These are phyloP conservation scores for Hygrocybe punicea DNA, from an alignment of 768 basidiomycete species.

Conservation along the genomic window DNA sequence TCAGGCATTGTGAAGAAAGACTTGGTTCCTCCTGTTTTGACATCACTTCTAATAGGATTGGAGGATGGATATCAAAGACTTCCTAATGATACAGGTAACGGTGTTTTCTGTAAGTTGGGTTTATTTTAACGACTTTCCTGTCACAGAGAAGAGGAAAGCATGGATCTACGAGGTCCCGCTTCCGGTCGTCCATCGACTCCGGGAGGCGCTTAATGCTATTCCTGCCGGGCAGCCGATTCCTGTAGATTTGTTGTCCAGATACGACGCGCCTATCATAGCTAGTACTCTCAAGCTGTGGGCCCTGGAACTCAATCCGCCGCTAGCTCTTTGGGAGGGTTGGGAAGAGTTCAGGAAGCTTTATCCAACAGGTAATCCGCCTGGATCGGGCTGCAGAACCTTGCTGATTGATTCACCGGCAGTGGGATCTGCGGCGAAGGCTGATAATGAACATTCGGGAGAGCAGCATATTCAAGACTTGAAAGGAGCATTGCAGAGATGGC, in stretches of 20 bases:
- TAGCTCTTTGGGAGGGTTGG: constrained; percentile 86
- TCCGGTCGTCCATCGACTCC: constrained; percentile 75
- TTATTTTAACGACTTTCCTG: not conserved
- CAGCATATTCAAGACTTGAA: constrained; percentile 63
- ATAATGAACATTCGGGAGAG: constrained; percentile 51
- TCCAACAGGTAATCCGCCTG: constrained; percentile 61
- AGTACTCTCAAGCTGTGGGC: constrained; percentile 84
- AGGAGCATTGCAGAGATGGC: constrained; percentile 62
- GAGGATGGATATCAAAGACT: constrained; percentile 59
- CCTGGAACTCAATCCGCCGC: constrained; percentile 86
- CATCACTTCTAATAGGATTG: constrained; percentile 61
- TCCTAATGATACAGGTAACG: constrained; percentile 57
- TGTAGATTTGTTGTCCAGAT: constrained; percentile 49
- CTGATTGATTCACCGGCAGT: constrained; percentile 7
- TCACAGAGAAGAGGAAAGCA: constrained; percentile 73
- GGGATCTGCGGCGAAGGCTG: constrained; percentile 41
- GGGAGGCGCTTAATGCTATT: constrained; percentile 78
- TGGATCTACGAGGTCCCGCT: constrained; percentile 97
- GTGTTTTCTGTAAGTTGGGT: constrained; percentile 24
- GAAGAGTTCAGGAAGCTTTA: constrained; percentile 88
- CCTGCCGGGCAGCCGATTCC: constrained; percentile 57
- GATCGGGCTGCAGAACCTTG: not conserved
- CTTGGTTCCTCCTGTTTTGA: constrained; percentile 68
- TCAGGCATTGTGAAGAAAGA: constrained; percentile 60
- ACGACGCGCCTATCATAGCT: constrained; percentile 85